Base-by-base conservation (phyloP, 306 rosid genomes). In the Trifolium pratense region DNA sequence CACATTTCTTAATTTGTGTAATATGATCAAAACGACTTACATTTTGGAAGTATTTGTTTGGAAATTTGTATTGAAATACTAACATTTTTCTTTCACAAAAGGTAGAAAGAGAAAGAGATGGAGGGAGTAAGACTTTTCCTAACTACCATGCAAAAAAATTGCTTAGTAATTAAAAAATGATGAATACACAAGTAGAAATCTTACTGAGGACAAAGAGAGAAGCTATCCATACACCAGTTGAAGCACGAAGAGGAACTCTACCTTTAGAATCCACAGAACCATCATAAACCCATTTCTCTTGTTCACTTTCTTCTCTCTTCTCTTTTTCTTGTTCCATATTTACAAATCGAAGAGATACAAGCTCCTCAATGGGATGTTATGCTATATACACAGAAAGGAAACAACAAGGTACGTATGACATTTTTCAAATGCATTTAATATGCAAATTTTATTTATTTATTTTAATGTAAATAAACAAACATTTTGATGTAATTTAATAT, bases 191-290 rank as follows among this genome's bases (percentile, higher is more conserved):
- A 67, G 42, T 14, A 25, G 6, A 25, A 6, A 66, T 74, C 74
- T 80, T 63, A 89, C 94, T 52, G 59, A 89, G 74, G 53, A 89
- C 79, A 72, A 87, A 87, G 63, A 73, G 46, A 26, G 91, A 81
- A 76, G 91, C 91, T 61, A 79, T 89, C 91, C 91, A 81, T 5
- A 66, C 87, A 46, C 91, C 91, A 26, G 91, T 89, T 18, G 83
- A 77, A 74, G 86, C 80, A 59, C 89, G 88, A 3, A 71, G 82
- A 36, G 94, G 94, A 65, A 87, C 63, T 65, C 73, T 74, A 45
- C 88, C 88, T 72, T 62, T 79, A 43, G 75, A 49, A 75, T 89
- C 89, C 40, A 81, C 20, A 26, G 85, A 87, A 17, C 40, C 78
- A 81, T 87, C 94, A 53, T 53, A 74, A 40, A 89, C 94, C 84